A percentile compares a stretch with the other conserved stretches of the same genome.
Evolutionary conservation across 1,284 basidiomycete genomes (phyloP).

Genomic region (Anthracocystis setariae): DNA sequence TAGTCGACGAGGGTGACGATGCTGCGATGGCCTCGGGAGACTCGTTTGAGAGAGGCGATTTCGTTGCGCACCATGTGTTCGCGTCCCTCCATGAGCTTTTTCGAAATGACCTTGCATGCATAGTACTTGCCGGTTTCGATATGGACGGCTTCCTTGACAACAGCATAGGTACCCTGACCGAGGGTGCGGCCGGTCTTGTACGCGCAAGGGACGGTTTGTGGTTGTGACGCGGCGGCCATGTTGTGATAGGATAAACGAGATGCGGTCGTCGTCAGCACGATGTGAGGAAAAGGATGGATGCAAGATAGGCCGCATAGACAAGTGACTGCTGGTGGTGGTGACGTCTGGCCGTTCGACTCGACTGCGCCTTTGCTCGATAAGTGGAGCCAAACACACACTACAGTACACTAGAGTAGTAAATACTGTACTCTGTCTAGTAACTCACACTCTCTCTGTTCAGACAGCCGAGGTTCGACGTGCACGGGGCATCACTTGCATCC

Average conservation of each 20-base stretch:
- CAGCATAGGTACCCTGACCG: conserved; percentile 87
- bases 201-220: conserved; percentile 64
- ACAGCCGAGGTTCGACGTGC: background rate
- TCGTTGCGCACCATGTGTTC: conserved; percentile 86
- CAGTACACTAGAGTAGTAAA: too few species aligned
- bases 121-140: conserved; percentile 79
- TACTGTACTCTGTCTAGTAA: too few species aligned
- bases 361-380: background rate
- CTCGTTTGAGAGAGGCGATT: conserved; percentile 91
- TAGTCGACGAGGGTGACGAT: conserved; percentile 83
- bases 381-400: conserved; percentile 1
- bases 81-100: conserved; percentile 86
- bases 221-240: conserved; percentile 31
- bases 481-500: too few species aligned
- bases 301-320: background rate
- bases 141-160: conserved; percentile 94
- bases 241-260: background rate
- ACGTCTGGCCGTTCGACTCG: too few species aligned
- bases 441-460: too few species aligned
- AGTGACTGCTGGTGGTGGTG: too few species aligned
- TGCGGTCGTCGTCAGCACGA: background rate
- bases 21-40: conserved; percentile 89
- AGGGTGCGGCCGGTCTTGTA: conserved; percentile 68
- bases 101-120: conserved; percentile 75
- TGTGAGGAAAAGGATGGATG: background rate